These are phyloP conservation scores for Claviceps pazoutovae DNA, from an alignment of 2,329 filamentous ascomycete species.

Conservation along the genomic window DNA sequence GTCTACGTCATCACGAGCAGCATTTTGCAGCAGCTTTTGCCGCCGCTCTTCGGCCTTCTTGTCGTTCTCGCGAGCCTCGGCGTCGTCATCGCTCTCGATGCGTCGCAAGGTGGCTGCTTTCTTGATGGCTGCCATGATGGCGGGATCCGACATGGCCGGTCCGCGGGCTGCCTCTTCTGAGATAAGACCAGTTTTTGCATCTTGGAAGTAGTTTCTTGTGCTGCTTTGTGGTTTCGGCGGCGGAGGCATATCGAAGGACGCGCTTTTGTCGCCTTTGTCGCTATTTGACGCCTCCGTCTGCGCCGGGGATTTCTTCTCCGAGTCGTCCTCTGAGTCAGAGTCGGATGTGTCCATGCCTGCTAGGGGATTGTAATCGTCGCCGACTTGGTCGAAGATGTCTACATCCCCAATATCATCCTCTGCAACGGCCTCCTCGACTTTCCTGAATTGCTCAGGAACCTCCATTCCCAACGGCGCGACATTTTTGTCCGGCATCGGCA, in stretches of 20 bases:
- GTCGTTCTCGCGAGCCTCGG: conserved; percentile 24
- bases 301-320: conserved; percentile 13
- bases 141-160: conserved; percentile 55
- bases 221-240: conserved; percentile 29
- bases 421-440: conserved; percentile 24
- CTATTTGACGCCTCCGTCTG: conserved; percentile 6
- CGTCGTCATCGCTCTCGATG: conserved; percentile 24
- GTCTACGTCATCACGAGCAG: conserved; percentile 74
- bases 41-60: conserved; percentile 52
- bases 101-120: conserved; percentile 59
- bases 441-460: conserved; percentile 43
- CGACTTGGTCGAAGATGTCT: conserved; percentile 52
- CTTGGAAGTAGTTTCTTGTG: conserved; percentile 49
- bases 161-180: conserved; percentile 33
- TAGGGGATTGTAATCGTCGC: conserved; percentile 54
- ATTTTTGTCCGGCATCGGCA: conserved; percentile 41
- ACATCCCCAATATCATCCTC: conserved; percentile 41
- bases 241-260: conserved; percentile 27
- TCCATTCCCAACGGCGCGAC: conserved; percentile 50
- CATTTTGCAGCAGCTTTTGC: conserved; percentile 58
- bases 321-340: conserved; percentile 31
- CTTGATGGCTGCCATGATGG: conserved; percentile 71
- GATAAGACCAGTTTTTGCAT: conserved; percentile 38
- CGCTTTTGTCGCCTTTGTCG: conserved; percentile 2
- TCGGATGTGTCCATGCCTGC: conserved; percentile 38